Conservation (phyloP, 75 land plant genomes). For the Picea glauca region DNA sequence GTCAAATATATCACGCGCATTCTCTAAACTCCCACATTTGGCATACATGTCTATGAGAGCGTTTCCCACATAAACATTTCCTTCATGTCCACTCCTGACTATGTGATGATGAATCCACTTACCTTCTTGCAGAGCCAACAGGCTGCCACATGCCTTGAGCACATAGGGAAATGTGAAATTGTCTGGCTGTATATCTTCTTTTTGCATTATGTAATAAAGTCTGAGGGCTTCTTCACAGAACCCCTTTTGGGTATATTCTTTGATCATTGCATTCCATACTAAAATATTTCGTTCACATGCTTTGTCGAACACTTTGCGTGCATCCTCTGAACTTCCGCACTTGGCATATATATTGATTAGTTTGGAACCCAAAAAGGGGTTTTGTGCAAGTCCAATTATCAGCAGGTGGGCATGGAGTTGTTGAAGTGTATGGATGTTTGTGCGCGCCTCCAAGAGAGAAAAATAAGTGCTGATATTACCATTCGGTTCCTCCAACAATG, state of each 20-base stretch:
- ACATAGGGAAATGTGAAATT: slow-evolving; percentile 52
- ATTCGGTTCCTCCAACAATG: too few relatives aligned
- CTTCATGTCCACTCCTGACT: slow-evolving; percentile 29
- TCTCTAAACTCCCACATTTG: slow-evolving; percentile 19
- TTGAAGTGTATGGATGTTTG: slow-evolving; percentile 16
- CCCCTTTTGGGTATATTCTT: slow-evolving; percentile 52
- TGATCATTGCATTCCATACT: slow-evolving; percentile 62
- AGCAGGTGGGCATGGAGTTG: slow-evolving; percentile 59
- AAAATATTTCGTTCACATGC: slow-evolving; percentile 32
- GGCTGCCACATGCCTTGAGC: slow-evolving; percentile 54
- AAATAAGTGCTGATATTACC: slow-evolving; percentile 15
- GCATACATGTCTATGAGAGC: slow-evolving; percentile 56
- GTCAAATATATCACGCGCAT: slow-evolving; percentile 43
- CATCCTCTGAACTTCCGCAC: slow-evolving; percentile 24
- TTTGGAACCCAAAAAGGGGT: slow-evolving; percentile 36
- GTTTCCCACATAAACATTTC: slow-evolving; percentile 36
- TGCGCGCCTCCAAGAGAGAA: slow-evolving; percentile 46
- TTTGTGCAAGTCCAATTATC: slow-evolving; percentile 22
- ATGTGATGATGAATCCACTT: slow-evolving; percentile 62
- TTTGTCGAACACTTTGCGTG: slow-evolving; percentile 60
- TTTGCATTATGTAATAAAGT: slow-evolving; percentile 58
- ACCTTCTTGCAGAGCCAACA: slow-evolving; percentile 39
- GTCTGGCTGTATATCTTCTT: slow-evolving; percentile 59
- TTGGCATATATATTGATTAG: slow-evolving; percentile 40
- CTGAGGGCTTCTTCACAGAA: slow-evolving; percentile 57